Conservation (phyloP, 345 rosid genomes). For the Camelina sativa region DNA sequence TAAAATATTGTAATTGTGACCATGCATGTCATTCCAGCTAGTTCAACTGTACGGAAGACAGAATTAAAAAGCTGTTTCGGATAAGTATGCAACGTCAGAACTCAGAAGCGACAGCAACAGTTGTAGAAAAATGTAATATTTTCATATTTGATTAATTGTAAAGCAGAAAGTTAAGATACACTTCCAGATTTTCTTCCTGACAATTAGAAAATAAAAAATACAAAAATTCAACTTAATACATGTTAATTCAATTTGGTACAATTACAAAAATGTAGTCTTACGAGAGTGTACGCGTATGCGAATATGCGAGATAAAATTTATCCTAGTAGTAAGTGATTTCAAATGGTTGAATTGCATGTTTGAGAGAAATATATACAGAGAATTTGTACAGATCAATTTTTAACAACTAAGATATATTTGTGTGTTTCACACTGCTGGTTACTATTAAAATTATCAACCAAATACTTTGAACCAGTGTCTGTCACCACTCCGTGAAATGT, state of each 20-base stretch:
- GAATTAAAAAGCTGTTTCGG: constrained; percentile 28
- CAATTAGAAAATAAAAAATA: background rate
- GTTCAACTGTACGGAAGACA: constrained; percentile 38
- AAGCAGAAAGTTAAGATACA: constrained; percentile 35
- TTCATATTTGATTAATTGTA: constrained; percentile 5
- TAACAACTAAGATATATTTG: no score
- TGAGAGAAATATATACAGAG: no score
- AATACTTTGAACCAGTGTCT: constrained; percentile 2
- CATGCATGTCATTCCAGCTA: constrained; percentile 38
- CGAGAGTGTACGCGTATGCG: no score
- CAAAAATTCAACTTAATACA: no score
- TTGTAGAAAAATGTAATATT: background rate
- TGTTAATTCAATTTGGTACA: no score
- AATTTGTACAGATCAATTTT: no score
- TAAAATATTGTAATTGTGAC: background rate
- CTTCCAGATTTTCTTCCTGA: constrained; percentile 30
- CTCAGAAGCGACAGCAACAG: constrained; percentile 31
- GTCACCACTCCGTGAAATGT: background rate
- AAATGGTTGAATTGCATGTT: no score
- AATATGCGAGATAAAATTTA: no score
- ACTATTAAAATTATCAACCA: constrained; percentile 1
- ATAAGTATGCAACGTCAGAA: constrained; percentile 40
- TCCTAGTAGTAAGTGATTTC: no score
- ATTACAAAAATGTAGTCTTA: no score
- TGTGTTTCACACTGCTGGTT: background rate